Evolutionary conservation across 331 rosid genomes (phyloP), one percentile per base, ranked within the genome.

Genomic region (Pyracantha coccinea): DNA sequence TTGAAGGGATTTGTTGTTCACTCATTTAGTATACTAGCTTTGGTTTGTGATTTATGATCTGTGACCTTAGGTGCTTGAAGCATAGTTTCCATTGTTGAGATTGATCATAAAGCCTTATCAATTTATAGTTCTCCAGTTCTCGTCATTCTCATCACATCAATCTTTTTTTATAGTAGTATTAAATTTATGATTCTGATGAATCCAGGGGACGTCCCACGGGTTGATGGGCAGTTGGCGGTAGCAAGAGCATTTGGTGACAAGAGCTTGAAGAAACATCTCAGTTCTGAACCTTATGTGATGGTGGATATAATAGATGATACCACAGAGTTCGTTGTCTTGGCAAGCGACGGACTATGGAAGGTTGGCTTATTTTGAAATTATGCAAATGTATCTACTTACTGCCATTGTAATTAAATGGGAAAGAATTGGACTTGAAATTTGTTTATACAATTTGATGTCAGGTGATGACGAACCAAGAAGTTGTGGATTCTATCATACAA

Each of bases 291-390:
- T 7, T 12, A 81, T 84, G 92, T 92, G 63, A 55, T 60, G 12
- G 81, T 73, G 85, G 88, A 86, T 82, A 14, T 19, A 7, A 80
- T 95, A 66, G 88, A 84, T 4, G 91, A 86, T 50, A 80, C 77
- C 28, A 73, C 92, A 20, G 99, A 91, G 87, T 92, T 85, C 59
- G 19, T 89, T 70, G 91, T 94, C 80, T 83, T 94, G 80, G 98
- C 98, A 69, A 94, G 98, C 77, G 99, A 94, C 68, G 99, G 97
- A 72, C 85, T 94, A 69, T 94, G 99, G 99, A 94, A 91, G 97
- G 98, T 93, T 80, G 72, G 88, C 59, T 74, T 45, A 19, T 59
- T 20, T 38, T 27, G 32, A 70, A 47, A 25, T 68, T 24, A 4
- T 70, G 69, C 19, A 8, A 16, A 21, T 5, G 16, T 15, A 54